A percentile compares a stretch with the other conserved stretches of the same genome.
Evolutionary conservation across 768 basidiomycete species (phyloP).

Genomic region (Guyanaporus albipodus): DNA sequence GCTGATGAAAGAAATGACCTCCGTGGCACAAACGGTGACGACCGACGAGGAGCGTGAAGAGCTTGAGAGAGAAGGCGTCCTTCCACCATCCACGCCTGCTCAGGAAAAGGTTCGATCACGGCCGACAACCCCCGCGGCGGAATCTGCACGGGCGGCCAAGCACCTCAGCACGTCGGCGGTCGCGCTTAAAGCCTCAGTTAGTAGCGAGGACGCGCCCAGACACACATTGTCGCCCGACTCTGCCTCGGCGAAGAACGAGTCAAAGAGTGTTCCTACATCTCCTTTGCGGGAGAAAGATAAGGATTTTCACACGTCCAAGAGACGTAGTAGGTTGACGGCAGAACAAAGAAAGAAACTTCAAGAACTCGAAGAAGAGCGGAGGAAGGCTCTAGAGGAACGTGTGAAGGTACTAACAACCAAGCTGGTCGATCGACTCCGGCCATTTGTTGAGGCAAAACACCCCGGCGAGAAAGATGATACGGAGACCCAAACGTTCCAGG

Average conservation of each 20-base stretch:
- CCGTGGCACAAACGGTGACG: slow-evolving; percentile 82
- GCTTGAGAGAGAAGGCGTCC: slow-evolving; percentile 65
- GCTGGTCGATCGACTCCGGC: slow-evolving; percentile 78
- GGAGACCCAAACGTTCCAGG: slow-evolving; percentile 78
- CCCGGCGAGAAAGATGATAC: slow-evolving; percentile 79
- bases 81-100: slow-evolving; percentile 18
- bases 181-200: slow-evolving; percentile 17
- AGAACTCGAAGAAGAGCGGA: slow-evolving; percentile 77
- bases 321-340: slow-evolving; percentile 54
- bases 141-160: slow-evolving; percentile 4
- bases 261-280: slow-evolving; percentile 23
- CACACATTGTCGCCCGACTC: slow-evolving; percentile 13
- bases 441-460: slow-evolving; percentile 85
- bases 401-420: slow-evolving; percentile 72
- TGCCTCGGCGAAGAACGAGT: slow-evolving; percentile 17
- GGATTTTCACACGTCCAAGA: slow-evolving; percentile 31
- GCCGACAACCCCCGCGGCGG: slow-evolving; percentile 15
- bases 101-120: slow-evolving; percentile 14
- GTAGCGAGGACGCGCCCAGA: slow-evolving; percentile 17
- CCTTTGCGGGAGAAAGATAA: slow-evolving; percentile 37
- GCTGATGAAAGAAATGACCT: slow-evolving; percentile 90
- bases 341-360: slow-evolving; percentile 85
- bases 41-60: slow-evolving; percentile 90
- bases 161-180: slow-evolving; percentile 15
- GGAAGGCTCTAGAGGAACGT: slow-evolving; percentile 74